Evolutionary conservation across 257 asterid species (phyloP), one percentile per base, ranked within the genome.

Genomic region (Apocynum venetum): DNA sequence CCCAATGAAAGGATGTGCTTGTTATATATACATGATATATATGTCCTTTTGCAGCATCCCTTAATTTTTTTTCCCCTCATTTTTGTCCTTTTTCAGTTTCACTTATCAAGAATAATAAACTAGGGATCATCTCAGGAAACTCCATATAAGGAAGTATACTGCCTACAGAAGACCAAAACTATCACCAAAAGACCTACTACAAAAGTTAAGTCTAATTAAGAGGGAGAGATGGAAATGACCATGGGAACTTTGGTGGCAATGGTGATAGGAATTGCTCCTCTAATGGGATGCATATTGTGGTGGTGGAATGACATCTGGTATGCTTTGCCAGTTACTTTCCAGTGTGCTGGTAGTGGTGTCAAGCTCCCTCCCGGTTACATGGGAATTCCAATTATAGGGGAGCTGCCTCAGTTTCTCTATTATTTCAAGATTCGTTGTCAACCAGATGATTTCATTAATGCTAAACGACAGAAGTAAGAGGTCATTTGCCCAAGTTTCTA

Each of bases 301-400:
- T 80, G 85, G 88, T 86, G 92, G 92, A 85, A 88, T 66, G 89
- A 88, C 25, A 71, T 63, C 19, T 75, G 87, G 86, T 83, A 86
- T 73, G 81, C 85, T 43, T 48, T 83, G 3, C 86, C 49, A 46
- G 49, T 46, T 46, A 46, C 84, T 5, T 35, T 47, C 0, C 57
- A 72, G 1, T 63, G 49, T 4, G 49, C 49, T 4, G 49, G 78
- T 15, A 68, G 78, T 19, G 78, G 85, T 25, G 70, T 83, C 14
- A 79, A 77, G 79, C 89, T 89, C 38, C 93, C 93, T 51, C 89
- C 91, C 0, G 91, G 91, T 57, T 59, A 81, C 70, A 89, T 89
- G 93, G 93, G 91, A 9, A 8, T 89, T 4, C 93, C 91, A 13
- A 72, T 85, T 73, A 43, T 89, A 6, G 91, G 93, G 52, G 93